These are phyloP conservation scores for Stemphylium beticola DNA, from an alignment of 2,329 filamentous ascomycete genomes.

Conservation along the genomic window DNA sequence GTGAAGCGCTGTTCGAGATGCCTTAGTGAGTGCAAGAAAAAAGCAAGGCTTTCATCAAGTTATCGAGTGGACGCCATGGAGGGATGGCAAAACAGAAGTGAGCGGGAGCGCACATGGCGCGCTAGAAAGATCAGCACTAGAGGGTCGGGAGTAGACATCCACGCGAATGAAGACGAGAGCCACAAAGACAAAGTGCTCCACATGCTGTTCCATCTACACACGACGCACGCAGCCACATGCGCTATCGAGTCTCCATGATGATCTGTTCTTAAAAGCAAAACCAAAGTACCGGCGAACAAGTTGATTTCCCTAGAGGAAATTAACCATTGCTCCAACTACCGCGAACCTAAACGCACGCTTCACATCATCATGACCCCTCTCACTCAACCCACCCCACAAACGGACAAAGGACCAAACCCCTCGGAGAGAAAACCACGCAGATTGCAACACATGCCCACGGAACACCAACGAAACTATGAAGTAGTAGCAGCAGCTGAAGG, in stretches of 20 bases:
- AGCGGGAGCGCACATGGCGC: conserved; percentile 16
- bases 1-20: no score
- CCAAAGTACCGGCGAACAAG: not conserved
- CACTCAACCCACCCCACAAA: no score
- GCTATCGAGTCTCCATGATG: not conserved
- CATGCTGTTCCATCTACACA: no score
- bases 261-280: not conserved
- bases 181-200: not conserved
- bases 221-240: not conserved
- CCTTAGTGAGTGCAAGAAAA: no score
- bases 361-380: no score
- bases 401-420: no score
- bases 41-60: not conserved
- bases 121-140: conserved; percentile 12
- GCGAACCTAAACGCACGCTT: no score
- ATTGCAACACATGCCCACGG: no score
- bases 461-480: no score
- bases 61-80: not conserved
- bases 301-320: not conserved
- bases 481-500: no score
- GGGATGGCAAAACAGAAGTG: not conserved
- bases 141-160: conserved; percentile 3
- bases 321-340: no score
- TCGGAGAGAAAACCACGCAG: not conserved
- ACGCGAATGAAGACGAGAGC: conserved; percentile 11